These are phyloP conservation scores for Ophiosphaerella herpotricha DNA, from an alignment of 2,329 filamentous ascomycete species.

Conservation along the genomic window DNA sequence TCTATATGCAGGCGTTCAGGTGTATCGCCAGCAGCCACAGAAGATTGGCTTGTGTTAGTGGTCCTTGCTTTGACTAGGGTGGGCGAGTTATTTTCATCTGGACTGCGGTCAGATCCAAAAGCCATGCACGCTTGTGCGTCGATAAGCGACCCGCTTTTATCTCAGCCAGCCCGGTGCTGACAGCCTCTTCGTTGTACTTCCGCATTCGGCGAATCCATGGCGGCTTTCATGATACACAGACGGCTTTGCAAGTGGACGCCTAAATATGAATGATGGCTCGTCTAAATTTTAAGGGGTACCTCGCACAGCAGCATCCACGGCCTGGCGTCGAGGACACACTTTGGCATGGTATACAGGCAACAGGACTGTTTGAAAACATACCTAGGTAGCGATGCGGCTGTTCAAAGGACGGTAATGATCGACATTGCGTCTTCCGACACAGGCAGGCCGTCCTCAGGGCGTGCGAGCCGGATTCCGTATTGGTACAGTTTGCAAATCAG, in stretches of 20 bases:
- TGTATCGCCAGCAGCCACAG: slow-evolving; percentile 9
- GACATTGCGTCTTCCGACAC: too few relatives aligned
- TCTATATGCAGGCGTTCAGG: slow-evolving; percentile 7
- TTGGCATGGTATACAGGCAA: too few relatives aligned
- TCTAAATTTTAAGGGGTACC: background rate
- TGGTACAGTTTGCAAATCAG: slow-evolving; percentile 6
- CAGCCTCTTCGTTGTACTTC: slow-evolving; percentile 7
- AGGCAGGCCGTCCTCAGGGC: too few relatives aligned
- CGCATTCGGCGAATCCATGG: slow-evolving; percentile 1
- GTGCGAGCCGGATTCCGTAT: background rate
- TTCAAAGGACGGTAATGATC: too few relatives aligned
- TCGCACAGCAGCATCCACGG: too few relatives aligned
- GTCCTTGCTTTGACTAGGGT: slow-evolving; percentile 3
- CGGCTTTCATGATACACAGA: slow-evolving; percentile 1
- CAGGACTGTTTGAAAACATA: too few relatives aligned
- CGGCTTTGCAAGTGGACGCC: background rate
- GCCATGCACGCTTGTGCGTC: slow-evolving; percentile 8
- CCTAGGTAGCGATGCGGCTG: too few relatives aligned
- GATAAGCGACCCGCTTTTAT: slow-evolving; percentile 17
- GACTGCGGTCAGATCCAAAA: slow-evolving; percentile 19
- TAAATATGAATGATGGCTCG: background rate
- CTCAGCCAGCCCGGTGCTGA: slow-evolving; percentile 13
- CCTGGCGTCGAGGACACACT: background rate
- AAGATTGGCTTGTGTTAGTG: slow-evolving; percentile 9
- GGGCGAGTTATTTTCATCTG: slow-evolving; percentile 21